phyloP scores from a whole-genome alignment of 192 early-diverging fungal species.

The Funneliformis mosseae region DNA sequence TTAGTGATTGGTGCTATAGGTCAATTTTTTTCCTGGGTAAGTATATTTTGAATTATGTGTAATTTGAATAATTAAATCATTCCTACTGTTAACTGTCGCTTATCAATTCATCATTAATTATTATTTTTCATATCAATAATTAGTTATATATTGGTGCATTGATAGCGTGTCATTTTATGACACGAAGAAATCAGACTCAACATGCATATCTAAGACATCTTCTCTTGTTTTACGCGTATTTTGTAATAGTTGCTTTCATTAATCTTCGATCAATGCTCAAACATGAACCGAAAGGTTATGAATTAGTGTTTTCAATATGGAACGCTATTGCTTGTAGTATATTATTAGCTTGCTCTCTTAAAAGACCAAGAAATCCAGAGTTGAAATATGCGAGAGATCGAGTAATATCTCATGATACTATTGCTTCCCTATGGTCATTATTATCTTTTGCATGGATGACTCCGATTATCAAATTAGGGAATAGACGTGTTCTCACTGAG shows the following conservation, averaged over 20 bases:
- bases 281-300: constrained; percentile 9
- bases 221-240: constrained; percentile 18
- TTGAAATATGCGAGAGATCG: constrained; percentile 21
- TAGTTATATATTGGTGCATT: constrained; percentile 33
- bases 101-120: background rate
- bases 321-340: constrained; percentile 15
- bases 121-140: background rate
- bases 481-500: constrained; percentile 36
- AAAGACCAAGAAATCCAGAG: constrained; percentile 32
- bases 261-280: constrained; percentile 31
- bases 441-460: constrained; percentile 40
- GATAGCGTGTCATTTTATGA: constrained; percentile 34
- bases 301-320: constrained; percentile 28
- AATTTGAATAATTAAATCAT: background rate
- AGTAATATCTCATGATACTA: constrained; percentile 36
- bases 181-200: constrained; percentile 31
- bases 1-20: constrained; percentile 32
- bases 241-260: constrained; percentile 6
- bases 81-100: background rate
- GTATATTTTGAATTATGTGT: constrained; percentile 3
- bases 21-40: constrained; percentile 36
- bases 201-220: constrained; percentile 31
- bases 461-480: constrained; percentile 41
- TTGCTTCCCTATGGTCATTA: constrained; percentile 34
- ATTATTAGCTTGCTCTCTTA: constrained; percentile 27